phyloP scores from a whole-genome alignment of 1,284 basidiomycete genomes.

The Polyporus tsugae region DNA sequence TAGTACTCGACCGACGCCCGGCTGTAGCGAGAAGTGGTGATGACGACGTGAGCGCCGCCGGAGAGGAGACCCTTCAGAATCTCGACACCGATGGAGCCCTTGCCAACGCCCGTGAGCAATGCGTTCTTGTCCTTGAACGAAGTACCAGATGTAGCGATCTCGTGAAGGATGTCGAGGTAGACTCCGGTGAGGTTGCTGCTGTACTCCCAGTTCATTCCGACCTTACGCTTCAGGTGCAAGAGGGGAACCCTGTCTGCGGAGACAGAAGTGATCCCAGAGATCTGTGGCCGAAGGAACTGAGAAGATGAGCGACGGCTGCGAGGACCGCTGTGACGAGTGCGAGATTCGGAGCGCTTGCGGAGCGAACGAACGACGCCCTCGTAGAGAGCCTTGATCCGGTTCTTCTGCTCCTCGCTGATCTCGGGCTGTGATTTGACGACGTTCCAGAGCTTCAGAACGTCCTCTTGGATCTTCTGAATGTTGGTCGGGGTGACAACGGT shows the following conservation, averaged over 20 bases:
- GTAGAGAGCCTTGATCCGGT: slow-evolving; percentile 96
- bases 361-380: slow-evolving; percentile 92
- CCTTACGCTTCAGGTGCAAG: slow-evolving; percentile 96
- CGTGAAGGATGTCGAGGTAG: slow-evolving; percentile 95
- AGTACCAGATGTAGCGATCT: slow-evolving; percentile 97
- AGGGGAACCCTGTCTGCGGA: slow-evolving; percentile 93
- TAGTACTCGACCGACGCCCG: slow-evolving; percentile 98
- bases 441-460: slow-evolving; percentile 96
- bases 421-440: slow-evolving; percentile 97
- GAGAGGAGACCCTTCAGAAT: slow-evolving; percentile 96
- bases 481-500: slow-evolving; percentile 85
- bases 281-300: slow-evolving; percentile 92
- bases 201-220: slow-evolving; percentile 96
- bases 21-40: slow-evolving; percentile 96
- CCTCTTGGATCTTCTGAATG: slow-evolving; percentile 96
- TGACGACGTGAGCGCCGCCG: slow-evolving; percentile 95
- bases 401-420: slow-evolving; percentile 97
- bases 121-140: slow-evolving; percentile 99
- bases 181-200: slow-evolving; percentile 95
- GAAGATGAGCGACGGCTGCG: slow-evolving; percentile 89
- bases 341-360: slow-evolving; percentile 68
- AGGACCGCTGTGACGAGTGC: slow-evolving; percentile 58
- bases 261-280: slow-evolving; percentile 79
- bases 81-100: slow-evolving; percentile 97
- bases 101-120: slow-evolving; percentile 96